Base-by-base conservation (phyloP, 768 basidiomycete genomes). In the Crassisporium funariophilum region DNA sequence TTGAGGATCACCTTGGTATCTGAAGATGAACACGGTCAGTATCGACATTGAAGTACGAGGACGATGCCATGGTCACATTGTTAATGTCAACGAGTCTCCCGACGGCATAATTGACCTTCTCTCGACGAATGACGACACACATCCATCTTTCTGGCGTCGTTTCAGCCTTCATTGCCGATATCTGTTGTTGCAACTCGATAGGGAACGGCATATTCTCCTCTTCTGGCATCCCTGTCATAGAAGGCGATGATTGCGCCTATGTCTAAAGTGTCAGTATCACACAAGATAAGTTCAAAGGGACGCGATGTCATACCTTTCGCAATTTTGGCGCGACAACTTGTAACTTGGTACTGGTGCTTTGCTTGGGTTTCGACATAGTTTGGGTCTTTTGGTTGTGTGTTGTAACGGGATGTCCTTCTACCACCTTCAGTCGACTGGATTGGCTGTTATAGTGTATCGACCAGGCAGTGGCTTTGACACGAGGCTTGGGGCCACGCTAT, bases 111-210 rank as follows among this genome's bases (percentile, higher is more conserved):
- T 41, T 54, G 3, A 67, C 39, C 24, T 54, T 65, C 41, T 68
- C 63, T 38, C 64, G 57, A 13, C 62, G 58, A 22, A 54, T 49
- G 25, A 68, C 65, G 20, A 66, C 56, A 33, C 58, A 56, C 58
- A 66, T 65, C 67, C 63, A 67, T 40, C 58, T 50, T 24, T 62
- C 60, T 17, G 54, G 55, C 17, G 31, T 41, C 5, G 27, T 47
- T 8, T 21, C 33, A 31, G 42, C 33, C 35, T 41, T 52, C 47
- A 44, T 56, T 17, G 31, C 49, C n/a, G 36, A 47, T 2, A 41
- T 50, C 38, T 42, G 41, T n/a, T 44, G 39, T 47, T 55, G 56
- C 27, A 55, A 22, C 31, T 53, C 52, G 52, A 19, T 46, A 5
- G 53, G 53, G 27, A 53, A 53, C 19, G 38, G 37, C 13, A 46